phyloP scores from a whole-genome alignment of 2,329 filamentous ascomycete genomes.

The Penicillium fuscoglaucum region DNA sequence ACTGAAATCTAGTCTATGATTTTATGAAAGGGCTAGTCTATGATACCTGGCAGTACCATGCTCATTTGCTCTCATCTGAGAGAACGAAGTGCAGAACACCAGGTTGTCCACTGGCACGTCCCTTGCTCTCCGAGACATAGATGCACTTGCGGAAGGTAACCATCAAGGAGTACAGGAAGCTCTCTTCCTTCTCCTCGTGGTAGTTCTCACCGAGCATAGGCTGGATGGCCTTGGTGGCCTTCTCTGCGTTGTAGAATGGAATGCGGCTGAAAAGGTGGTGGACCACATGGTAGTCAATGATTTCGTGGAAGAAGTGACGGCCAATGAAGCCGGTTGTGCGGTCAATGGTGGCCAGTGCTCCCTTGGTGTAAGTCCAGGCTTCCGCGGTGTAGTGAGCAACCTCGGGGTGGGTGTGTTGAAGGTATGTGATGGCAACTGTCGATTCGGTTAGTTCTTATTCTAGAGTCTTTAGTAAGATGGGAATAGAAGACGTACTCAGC shows the following conservation, averaged over 20 bases:
- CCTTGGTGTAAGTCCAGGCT: conserved; percentile 63
- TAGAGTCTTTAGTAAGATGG: not conserved
- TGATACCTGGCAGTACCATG: not conserved
- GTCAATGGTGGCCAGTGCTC: conserved; percentile 64
- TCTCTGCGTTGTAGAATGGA: conserved; percentile 61
- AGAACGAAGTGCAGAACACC: conserved; percentile 26
- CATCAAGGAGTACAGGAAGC: conserved; percentile 51
- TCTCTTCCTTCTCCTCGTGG: conserved; percentile 36
- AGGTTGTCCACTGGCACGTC: conserved; percentile 22
- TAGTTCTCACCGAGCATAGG: conserved; percentile 59
- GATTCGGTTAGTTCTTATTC: conserved; percentile 1
- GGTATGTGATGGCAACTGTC: conserved; percentile 70
- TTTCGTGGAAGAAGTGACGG: conserved; percentile 65
- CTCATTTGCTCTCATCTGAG: conserved; percentile 14
- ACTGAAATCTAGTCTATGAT: not conserved
- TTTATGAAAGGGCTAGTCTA: not conserved
- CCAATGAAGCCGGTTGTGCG: conserved; percentile 66
- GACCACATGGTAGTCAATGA: conserved; percentile 64
- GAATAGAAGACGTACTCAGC: conserved; percentile 53
- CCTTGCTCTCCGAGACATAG: conserved; percentile 44
- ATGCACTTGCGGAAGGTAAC: conserved; percentile 50
- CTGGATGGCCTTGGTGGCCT: conserved; percentile 59
- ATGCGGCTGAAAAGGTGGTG: conserved; percentile 64
- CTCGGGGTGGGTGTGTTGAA: conserved; percentile 66
- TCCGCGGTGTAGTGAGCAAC: conserved; percentile 61